Base-by-base conservation (phyloP, 1,139 yeast genomes). In the Hyphopichia fennica region DNA sequence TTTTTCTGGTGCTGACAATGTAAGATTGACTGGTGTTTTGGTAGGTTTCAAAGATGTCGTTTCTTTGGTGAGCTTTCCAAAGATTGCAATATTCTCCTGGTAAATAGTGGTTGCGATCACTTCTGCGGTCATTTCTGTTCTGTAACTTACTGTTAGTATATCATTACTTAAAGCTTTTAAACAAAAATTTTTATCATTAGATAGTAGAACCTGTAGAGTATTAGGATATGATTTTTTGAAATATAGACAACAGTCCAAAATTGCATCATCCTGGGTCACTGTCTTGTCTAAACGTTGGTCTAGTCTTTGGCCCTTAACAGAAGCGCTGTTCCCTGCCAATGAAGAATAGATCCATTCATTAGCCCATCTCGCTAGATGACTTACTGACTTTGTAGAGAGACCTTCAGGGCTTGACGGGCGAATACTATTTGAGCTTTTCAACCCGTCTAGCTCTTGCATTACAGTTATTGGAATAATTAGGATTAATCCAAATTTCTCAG, bases 171-270 rank as follows among this genome's bases (percentile, higher is more conserved):
- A 66, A 0, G 96, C 95, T 58, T 85, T 87, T 47, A 79, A 63
- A 58, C 96, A 88, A 17, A 91, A 67, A 57, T 90, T 90, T 51
- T 83, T 84, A 58, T 91, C 98, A 58, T 90, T 87, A 0, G 96
- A 84, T 41, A 89, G 54, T 27, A 87, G 61, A 4, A 89, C 76
- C 4, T 84, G 84, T 39, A 88, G 65, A 35, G 73, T 67, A 15
- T 57, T 46, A 13, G 72, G 58, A 58, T 60, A 46, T 41, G 58
- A 57, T 18, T 70, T 61, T 47, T 77, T 72, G 46, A 83, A 82
- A 56, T 75, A 90, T 23, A 85, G 54, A 53, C 96, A 86, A 57
- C 96, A 89, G 61, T 91, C 97, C 30, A 90, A 62, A 46, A 91
- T 90, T 0, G 96, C 77, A 53, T 90, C 96, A 58, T 91, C 98